A percentile compares a stretch with the other conserved stretches of the same genome.
Conservation (phyloP, 495 filamentous ascomycete genomes). For the Aspergillus kassunensis region DNA sequence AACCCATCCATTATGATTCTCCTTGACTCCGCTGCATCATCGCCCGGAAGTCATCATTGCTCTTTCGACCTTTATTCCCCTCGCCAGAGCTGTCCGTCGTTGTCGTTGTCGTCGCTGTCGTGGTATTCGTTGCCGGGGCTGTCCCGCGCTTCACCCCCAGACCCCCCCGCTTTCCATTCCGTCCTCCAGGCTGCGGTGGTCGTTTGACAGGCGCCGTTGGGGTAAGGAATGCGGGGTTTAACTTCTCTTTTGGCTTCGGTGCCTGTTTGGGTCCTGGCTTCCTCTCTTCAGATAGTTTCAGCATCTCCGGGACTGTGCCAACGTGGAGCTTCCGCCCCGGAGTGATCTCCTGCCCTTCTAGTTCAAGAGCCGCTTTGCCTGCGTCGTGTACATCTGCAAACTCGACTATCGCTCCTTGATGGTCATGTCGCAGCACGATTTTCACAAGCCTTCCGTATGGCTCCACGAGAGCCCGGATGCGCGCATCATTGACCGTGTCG, state of each 20-base stretch:
- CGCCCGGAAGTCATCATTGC: conserved; percentile 82
- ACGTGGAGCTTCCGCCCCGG: conserved; percentile 61
- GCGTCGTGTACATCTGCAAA: conserved; percentile 64
- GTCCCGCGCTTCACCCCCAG: conserved; percentile 52
- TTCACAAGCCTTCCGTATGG: conserved; percentile 53
- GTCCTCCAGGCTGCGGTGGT: conserved; percentile 49
- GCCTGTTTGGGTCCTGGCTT: conserved; percentile 45
- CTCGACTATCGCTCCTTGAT: conserved; percentile 86
- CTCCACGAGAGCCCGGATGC: conserved; percentile 58
- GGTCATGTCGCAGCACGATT: conserved; percentile 61
- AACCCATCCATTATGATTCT: conserved; percentile 21
- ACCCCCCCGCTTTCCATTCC: conserved; percentile 49
- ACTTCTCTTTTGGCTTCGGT: conserved; percentile 37
- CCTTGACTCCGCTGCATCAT: conserved; percentile 54
- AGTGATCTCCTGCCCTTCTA: conserved; percentile 68
- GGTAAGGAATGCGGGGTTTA: conserved; percentile 41
- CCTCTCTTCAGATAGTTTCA: conserved; percentile 54
- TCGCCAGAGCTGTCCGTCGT: conserved; percentile 19
- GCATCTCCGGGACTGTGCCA: conserved; percentile 66
- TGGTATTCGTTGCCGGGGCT: conserved; percentile 28
- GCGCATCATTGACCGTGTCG: conserved; percentile 62
- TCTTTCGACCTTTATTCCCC: conserved; percentile 52
- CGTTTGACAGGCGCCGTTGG: conserved; percentile 52
- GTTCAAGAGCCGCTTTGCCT: conserved; percentile 68
- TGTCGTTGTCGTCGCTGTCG: conserved; percentile 26